These are phyloP conservation scores for Beauveria brongniartii DNA, from an alignment of 2,329 filamentous ascomycete species.

Conservation along the genomic window DNA sequence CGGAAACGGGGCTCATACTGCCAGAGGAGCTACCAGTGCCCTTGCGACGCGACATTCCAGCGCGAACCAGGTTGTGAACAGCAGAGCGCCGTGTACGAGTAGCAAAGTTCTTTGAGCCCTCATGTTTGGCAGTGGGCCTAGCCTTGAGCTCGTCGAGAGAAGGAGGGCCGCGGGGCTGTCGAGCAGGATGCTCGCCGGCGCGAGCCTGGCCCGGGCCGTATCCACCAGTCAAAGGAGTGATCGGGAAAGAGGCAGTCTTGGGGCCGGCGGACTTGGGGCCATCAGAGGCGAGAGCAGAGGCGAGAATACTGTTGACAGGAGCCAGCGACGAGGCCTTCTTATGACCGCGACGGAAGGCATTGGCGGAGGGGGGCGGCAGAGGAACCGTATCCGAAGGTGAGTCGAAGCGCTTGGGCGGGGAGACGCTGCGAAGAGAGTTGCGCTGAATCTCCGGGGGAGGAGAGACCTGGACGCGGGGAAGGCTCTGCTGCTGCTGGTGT, in stretches of 20 bases:
- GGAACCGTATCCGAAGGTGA: slow-evolving; percentile 62
- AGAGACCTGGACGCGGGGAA: slow-evolving; percentile 73
- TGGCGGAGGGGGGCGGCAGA: slow-evolving; percentile 79
- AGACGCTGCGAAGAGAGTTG: slow-evolving; percentile 50
- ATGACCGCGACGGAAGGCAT: slow-evolving; percentile 87
- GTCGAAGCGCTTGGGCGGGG: slow-evolving; percentile 57
- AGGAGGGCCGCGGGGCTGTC: slow-evolving; percentile 88
- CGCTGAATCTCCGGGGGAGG: slow-evolving; percentile 59
- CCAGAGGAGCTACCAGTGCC: slow-evolving; percentile 62
- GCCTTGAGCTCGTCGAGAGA: slow-evolving; percentile 82
- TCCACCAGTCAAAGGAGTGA: slow-evolving; percentile 71
- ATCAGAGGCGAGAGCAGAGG: slow-evolving; percentile 32
- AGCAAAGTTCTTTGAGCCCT: slow-evolving; percentile 97
- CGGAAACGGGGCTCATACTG: slow-evolving; percentile 84
- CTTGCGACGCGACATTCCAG: slow-evolving; percentile 79
- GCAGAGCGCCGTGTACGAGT: slow-evolving; percentile 87
- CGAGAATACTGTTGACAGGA: slow-evolving; percentile 44
- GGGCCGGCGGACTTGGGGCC: slow-evolving; percentile 55
- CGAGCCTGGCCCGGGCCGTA: slow-evolving; percentile 91
- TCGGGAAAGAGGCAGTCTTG: slow-evolving; percentile 72
- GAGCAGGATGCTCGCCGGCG: slow-evolving; percentile 86
- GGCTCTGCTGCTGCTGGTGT: slow-evolving; percentile 31
- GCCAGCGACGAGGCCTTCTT: slow-evolving; percentile 80
- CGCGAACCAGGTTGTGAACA: slow-evolving; percentile 83
- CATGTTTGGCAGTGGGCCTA: slow-evolving; percentile 85